A percentile compares a stretch with the other conserved stretches of the same genome.
Conservation (phyloP, 768 basidiomycete genomes). For the Lactarius vividus region DNA sequence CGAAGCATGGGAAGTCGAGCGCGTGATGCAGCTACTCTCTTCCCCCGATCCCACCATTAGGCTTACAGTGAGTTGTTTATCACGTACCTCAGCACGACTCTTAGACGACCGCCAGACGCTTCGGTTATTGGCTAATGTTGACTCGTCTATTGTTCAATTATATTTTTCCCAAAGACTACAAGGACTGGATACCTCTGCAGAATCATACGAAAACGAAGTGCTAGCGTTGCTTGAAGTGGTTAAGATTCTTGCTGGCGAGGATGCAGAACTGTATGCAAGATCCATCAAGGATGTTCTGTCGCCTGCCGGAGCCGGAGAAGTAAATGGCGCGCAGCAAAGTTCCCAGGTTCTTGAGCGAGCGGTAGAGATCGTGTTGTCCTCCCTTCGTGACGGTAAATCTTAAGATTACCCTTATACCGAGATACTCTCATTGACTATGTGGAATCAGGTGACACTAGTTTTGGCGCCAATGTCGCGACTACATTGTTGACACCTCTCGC, state of each 20-base stretch:
- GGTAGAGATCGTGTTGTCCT: slow-evolving; percentile 54
- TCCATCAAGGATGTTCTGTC: slow-evolving; percentile 45
- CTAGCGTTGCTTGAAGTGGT: slow-evolving; percentile 55
- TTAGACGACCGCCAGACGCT: slow-evolving; percentile 49
- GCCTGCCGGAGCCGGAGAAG: slow-evolving; percentile 36
- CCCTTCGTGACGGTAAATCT: slow-evolving; percentile 49
- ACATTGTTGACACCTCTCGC: slow-evolving; percentile 21
- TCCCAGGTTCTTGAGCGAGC: slow-evolving; percentile 51
- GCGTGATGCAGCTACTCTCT: slow-evolving; percentile 65
- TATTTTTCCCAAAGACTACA: slow-evolving; percentile 49
- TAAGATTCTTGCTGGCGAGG: slow-evolving; percentile 43
- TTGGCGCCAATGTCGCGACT: slow-evolving; percentile 39
- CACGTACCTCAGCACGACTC: background rate
- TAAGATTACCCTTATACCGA: slow-evolving; percentile 4
- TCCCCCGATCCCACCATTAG: slow-evolving; percentile 58
- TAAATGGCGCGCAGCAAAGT: slow-evolving; percentile 31
- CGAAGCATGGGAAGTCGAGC: slow-evolving; percentile 72
- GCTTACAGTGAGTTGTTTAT: slow-evolving; percentile 45
- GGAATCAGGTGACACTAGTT: background rate
- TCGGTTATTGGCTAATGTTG: slow-evolving; percentile 54
- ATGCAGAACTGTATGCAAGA: slow-evolving; percentile 59
- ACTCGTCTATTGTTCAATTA: slow-evolving; percentile 53
- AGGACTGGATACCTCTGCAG: slow-evolving; percentile 36
- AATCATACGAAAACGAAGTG: slow-evolving; percentile 42
- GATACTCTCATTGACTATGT: background rate